These are phyloP conservation scores for Aureobasidium sp. DNA, from an alignment of 2,329 filamentous ascomycete genomes.

Conservation along the genomic window DNA sequence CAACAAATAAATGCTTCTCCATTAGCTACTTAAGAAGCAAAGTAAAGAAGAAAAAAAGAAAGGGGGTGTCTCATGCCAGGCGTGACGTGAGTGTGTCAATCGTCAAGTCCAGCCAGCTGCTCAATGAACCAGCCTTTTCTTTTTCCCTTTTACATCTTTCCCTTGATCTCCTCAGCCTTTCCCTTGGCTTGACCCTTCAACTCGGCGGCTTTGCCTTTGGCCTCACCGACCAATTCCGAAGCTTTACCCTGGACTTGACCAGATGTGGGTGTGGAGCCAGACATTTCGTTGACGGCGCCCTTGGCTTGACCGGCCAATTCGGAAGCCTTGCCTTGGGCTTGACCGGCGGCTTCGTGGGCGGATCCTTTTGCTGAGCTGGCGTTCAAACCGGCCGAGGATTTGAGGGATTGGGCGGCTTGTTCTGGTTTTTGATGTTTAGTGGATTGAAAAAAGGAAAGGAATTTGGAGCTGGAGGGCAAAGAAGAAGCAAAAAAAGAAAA, in stretches of 20 bases:
- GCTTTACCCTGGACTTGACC: constrained; percentile 38
- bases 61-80: too few relatives aligned
- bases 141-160: constrained; percentile 21
- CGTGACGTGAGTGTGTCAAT: too few relatives aligned
- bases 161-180: constrained; percentile 32
- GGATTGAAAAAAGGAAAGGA: background rate
- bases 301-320: constrained; percentile 32
- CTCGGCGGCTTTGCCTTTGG: constrained; percentile 35
- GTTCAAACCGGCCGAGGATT: constrained; percentile 29
- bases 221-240: constrained; percentile 29
- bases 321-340: constrained; percentile 32
- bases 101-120: too few relatives aligned
- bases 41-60: background rate
- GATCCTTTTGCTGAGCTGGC: constrained; percentile 33
- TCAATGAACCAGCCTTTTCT: too few relatives aligned
- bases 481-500: background rate
- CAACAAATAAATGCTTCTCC: too few relatives aligned
- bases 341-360: constrained; percentile 27
- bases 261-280: constrained; percentile 38
- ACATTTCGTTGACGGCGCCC: constrained; percentile 34
- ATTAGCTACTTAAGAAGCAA: background rate
- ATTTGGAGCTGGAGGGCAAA: background rate
- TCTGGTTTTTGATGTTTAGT: constrained; percentile 34
- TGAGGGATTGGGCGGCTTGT: constrained; percentile 41
- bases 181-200: constrained; percentile 37